Conservation (phyloP, 164 flowering plant genomes). For the Paratinospora sagittata region DNA sequence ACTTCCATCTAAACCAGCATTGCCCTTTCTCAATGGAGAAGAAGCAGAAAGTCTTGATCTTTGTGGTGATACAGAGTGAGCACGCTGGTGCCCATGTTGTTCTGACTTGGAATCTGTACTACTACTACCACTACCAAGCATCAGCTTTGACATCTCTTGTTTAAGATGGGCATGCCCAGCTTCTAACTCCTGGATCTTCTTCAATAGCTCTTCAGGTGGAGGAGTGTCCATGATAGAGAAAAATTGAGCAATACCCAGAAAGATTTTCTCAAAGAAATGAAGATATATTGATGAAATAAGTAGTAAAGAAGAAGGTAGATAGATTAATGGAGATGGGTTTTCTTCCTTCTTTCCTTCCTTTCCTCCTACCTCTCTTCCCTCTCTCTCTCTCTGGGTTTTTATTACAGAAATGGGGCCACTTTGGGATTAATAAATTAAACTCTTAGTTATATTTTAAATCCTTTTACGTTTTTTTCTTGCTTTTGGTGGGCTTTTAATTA, state of each 20-base stretch:
- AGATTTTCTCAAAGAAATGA: not conserved
- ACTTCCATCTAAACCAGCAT: conserved; percentile 22
- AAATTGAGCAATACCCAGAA: not conserved
- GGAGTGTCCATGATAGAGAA: conserved; percentile 34
- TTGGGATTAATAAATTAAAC: not conserved
- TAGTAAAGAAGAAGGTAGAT: not conserved
- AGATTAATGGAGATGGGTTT: conserved; percentile 1
- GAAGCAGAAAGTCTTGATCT: conserved; percentile 31
- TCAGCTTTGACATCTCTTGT: conserved; percentile 71
- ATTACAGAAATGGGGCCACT: not conserved
- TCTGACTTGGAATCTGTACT: conserved; percentile 14
- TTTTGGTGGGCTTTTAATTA: not conserved
- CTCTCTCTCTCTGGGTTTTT: not conserved
- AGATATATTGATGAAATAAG: not conserved
- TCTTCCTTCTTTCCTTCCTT: not conserved
- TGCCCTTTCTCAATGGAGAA: conserved; percentile 18
- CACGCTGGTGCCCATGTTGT: conserved; percentile 34
- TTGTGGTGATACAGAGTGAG: conserved; percentile 76
- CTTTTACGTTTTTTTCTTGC: not conserved
- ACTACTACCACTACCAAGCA: conserved; percentile 15
- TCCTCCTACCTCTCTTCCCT: too few relatives aligned
- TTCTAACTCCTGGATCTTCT: conserved; percentile 80
- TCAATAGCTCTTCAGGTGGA: conserved; percentile 61
- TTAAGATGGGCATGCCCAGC: conserved; percentile 67
- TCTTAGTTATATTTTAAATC: not conserved